Conservation (phyloP, 768 basidiomycete species). For the Suillus bovinus region DNA sequence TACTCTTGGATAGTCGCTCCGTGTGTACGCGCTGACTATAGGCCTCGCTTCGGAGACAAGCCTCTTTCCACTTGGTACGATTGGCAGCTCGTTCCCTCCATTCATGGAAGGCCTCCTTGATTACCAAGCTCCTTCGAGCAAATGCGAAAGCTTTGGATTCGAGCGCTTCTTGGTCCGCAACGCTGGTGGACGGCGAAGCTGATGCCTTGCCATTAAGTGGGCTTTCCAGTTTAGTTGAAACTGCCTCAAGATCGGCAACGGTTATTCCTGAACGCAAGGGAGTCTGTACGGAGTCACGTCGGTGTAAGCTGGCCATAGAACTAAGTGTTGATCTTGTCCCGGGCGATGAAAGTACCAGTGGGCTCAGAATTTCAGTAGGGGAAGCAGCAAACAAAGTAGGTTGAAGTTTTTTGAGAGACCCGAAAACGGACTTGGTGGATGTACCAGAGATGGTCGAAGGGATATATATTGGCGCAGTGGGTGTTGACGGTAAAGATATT, state of each 20-base stretch:
- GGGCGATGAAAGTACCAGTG: conserved; percentile 30
- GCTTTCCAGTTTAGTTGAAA: conserved; percentile 7
- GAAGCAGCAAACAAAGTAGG: conserved; percentile 21
- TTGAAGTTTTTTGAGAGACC: conserved; percentile 27
- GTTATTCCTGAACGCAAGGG: conserved; percentile 23
- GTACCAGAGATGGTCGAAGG: conserved; percentile 15
- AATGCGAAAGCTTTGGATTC: conserved; percentile 45
- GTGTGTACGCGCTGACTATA: conserved; percentile 55
- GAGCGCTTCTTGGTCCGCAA: conserved; percentile 27
- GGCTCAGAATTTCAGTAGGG: conserved; percentile 32
- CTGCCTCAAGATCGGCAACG: conserved; percentile 14
- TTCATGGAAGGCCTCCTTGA: conserved; percentile 42
- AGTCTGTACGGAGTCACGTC: conserved; percentile 26
- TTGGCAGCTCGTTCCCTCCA: conserved; percentile 51
- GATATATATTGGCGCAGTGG: conserved; percentile 23
- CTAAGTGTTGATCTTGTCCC: conserved; percentile 12
- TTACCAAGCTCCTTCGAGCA: conserved; percentile 37
- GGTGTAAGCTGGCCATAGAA: conserved; percentile 19
- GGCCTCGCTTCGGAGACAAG: conserved; percentile 56
- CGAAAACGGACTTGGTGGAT: conserved; percentile 22
- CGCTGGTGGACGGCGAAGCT: neutral
- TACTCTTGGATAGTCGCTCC: conserved; percentile 33
- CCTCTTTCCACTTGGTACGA: conserved; percentile 59
- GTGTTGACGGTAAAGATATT: conserved; percentile 36
- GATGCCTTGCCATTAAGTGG: conserved; percentile 11